Percentiles rank a stretch among this genome's conserved stretches.
Conservation (phyloP, 148 eudicot species). For the Persicaria tinctoria region DNA sequence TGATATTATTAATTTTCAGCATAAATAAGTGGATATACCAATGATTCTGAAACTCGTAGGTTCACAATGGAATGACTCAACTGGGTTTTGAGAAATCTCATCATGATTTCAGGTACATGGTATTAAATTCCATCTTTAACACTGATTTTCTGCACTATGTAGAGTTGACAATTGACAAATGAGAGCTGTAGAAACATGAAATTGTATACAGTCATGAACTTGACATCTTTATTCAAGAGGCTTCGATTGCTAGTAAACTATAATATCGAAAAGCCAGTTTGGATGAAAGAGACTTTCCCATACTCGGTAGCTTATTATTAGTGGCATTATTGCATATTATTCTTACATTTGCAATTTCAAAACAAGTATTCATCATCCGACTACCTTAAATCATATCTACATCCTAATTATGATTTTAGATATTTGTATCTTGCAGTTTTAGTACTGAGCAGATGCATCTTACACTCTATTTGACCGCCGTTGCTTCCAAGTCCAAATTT, state of each 20-base stretch:
- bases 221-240: neutral
- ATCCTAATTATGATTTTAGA: neutral
- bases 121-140: neutral
- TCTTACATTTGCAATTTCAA: neutral
- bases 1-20: neutral
- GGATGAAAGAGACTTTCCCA: neutral
- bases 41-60: slow-evolving; percentile 33
- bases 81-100: slow-evolving; percentile 68
- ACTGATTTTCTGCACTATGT: neutral
- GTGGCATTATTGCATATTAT: neutral
- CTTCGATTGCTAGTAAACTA: neutral
- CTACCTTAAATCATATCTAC: neutral
- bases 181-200: neutral
- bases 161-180: neutral
- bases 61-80: slow-evolving; percentile 89
- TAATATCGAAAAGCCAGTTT: neutral
- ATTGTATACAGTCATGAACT: neutral
- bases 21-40: neutral
- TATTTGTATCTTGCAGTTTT: slow-evolving; percentile 45
- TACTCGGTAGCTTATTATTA: neutral
- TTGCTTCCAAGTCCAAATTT: slow-evolving; percentile 66
- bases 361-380: neutral
- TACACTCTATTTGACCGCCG: slow-evolving; percentile 72
- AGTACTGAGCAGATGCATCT: slow-evolving; percentile 69
- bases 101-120: slow-evolving; percentile 58